A percentile compares a stretch with the other conserved stretches of the same genome.
These are phyloP conservation scores for Rhizophora apiculata DNA, from an alignment of 345 rosid species.

Conservation along the genomic window DNA sequence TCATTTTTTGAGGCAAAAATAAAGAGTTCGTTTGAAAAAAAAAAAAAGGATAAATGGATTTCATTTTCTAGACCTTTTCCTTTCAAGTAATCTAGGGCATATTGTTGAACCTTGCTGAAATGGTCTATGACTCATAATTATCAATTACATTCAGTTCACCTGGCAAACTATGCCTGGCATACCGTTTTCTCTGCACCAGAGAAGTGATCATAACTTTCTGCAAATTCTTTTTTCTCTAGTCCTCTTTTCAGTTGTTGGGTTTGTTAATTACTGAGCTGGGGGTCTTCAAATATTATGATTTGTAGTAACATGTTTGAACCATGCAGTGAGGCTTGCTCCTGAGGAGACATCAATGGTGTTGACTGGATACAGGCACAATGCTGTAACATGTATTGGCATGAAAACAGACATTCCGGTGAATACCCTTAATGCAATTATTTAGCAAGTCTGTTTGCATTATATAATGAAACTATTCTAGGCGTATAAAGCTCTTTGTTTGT, in stretches of 20 bases:
- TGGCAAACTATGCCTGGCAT: no score
- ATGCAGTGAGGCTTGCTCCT: slow-evolving; percentile 91
- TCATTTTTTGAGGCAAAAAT: no score
- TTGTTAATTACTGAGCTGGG: not conserved
- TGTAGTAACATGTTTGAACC: not conserved
- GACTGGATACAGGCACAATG: slow-evolving; percentile 87
- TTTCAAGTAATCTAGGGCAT: no score
- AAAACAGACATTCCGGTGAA: slow-evolving; percentile 74
- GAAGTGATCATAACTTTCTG: no score
- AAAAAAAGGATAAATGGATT: not conserved
- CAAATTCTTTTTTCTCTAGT: not conserved
- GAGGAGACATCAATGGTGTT: slow-evolving; percentile 65
- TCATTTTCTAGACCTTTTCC: no score
- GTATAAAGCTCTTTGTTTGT: not conserved
- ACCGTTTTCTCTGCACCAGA: no score
- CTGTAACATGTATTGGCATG: slow-evolving; percentile 82
- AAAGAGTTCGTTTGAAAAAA: not conserved
- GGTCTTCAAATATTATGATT: not conserved
- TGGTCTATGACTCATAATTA: no score
- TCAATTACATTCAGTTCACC: no score
- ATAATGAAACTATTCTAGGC: slow-evolving; percentile 10
- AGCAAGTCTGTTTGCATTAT: slow-evolving; percentile 1
- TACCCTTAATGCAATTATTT: slow-evolving; percentile 15
- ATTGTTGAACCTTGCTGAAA: no score
- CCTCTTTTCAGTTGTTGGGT: not conserved